Percentiles rank a stretch among this genome's conserved stretches.
These are phyloP conservation scores for Epichloe scottii DNA, from an alignment of 2,329 filamentous ascomycete genomes.

Conservation along the genomic window DNA sequence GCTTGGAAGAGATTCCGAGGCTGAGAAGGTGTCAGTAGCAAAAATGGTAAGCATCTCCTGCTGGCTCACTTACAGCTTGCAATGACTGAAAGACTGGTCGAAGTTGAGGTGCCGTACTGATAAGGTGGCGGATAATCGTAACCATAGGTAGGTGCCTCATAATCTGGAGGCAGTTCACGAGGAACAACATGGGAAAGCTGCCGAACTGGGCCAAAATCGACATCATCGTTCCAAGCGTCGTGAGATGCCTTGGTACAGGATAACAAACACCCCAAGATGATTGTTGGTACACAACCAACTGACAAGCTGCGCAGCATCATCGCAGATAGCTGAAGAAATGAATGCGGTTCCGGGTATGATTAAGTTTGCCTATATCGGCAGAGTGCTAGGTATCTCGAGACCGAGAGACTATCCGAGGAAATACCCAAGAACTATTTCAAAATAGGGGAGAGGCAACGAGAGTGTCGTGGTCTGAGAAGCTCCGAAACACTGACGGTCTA, in stretches of 20 bases:
- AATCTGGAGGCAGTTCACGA: constrained; percentile 5
- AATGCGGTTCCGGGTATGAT: neutral
- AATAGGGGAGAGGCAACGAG: neutral
- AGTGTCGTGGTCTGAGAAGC: neutral
- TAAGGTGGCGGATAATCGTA: constrained; percentile 12
- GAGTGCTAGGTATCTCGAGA: neutral
- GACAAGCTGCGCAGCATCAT: constrained; percentile 1
- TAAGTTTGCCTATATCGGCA: neutral
- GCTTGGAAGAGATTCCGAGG: neutral
- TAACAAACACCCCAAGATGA: constrained; percentile 1
- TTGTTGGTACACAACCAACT: neutral
- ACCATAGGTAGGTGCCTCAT: constrained; percentile 9
- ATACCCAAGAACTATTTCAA: constrained; percentile 3
- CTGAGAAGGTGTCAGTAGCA: neutral
- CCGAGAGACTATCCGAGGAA: neutral
- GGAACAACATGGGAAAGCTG: constrained; percentile 1
- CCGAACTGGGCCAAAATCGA: neutral
- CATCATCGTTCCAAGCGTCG: neutral
- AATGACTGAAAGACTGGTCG: neutral
- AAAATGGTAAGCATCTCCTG: neutral
- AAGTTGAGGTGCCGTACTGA: constrained; percentile 8
- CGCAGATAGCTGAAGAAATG: neutral
- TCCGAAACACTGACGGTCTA: neutral
- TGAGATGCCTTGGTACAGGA: constrained; percentile 4
- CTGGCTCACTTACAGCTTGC: constrained; percentile 6